These are phyloP conservation scores for Sporobolus alterniflorus DNA, from an alignment of 202 grass and related monocot species.

Conservation along the genomic window DNA sequence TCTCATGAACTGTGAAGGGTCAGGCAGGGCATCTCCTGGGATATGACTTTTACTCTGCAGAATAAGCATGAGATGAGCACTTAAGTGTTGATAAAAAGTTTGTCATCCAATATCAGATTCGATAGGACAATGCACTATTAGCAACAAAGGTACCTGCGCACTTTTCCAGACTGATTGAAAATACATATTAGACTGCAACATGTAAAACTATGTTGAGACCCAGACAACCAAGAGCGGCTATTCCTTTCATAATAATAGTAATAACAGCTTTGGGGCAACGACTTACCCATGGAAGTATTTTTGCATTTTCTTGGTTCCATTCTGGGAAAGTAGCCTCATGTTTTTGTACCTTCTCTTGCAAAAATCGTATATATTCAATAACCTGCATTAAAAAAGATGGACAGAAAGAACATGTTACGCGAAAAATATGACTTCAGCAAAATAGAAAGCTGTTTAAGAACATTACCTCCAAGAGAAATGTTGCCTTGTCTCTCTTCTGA, in stretches of 20 bases:
- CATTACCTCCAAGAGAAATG: slow-evolving; percentile 93
- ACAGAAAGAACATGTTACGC: slow-evolving; percentile 28
- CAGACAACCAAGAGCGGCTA: slow-evolving; percentile 35
- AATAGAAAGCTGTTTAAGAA: slow-evolving; percentile 4
- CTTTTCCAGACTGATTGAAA: slow-evolving; percentile 99
- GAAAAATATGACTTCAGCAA: background rate
- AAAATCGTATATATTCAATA: slow-evolving; percentile 95
- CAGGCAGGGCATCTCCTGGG: slow-evolving; percentile 58
- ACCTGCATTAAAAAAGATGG: slow-evolving; percentile 61
- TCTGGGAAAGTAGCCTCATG: slow-evolving; percentile 71
- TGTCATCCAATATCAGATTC: background rate
- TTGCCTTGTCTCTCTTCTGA: slow-evolving; percentile 99
- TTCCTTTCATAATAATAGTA: slow-evolving; percentile 32
- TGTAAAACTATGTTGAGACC: slow-evolving; percentile 41
- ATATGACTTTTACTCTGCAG: slow-evolving; percentile 68
- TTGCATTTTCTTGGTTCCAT: slow-evolving; percentile 92
- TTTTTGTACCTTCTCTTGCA: slow-evolving; percentile 95
- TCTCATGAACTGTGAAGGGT: slow-evolving; percentile 68
- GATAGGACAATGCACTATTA: slow-evolving; percentile 24
- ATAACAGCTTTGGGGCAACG: background rate
- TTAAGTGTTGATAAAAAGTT: slow-evolving; percentile 17
- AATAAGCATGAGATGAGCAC: slow-evolving; percentile 27
- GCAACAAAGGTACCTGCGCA: slow-evolving; percentile 66
- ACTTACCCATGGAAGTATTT: slow-evolving; percentile 95
- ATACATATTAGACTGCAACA: slow-evolving; percentile 96